Base-by-base conservation (phyloP, 192 early-diverging fungal species). In the Podila epicladia region DNA sequence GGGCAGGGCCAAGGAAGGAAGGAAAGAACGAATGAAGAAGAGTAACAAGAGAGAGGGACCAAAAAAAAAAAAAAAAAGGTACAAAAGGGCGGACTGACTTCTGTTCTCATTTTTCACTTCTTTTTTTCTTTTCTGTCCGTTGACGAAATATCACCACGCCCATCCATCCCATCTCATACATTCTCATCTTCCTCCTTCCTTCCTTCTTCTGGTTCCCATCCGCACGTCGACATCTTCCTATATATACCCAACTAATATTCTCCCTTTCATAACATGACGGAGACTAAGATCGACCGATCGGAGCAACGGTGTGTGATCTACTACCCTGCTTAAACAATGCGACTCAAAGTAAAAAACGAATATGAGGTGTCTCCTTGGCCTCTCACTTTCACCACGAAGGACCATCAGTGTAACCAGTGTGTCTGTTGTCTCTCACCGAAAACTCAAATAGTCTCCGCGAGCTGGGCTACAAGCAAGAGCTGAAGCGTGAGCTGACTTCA, bases 401-500 rank as follows among this genome's bases (percentile, higher is more conserved):
- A 24, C 53, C 41, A 45, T 24, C 53, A 24, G 8, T 9, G 0
- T 26, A 29, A 48, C n/a, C 17, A 64, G 24, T 37, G 50, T 45
- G 9, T 11, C 17, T 37, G 13, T 22, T 33, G 5, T 48, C 3
- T 51, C 33, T 2, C 53, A 3, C 17, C 0, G 53, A 26, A 53
- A 53, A 53, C 33, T 8, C 82, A 22, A 45, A 70, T 62, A 84
- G 82, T 61, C 78, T 87, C 33, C 80, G 82, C 6, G 84, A 87
- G 17, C 72, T 87, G 33, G 86, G 86, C 17, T 87, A 87, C 62
- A 85, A 85, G 53, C 86, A 87, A 64, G 85, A 87, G 48, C 71
- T 87, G 64, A 84, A 87, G 65, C 80, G 85, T 35, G 75, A 79
- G 51, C 64, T 87, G 22, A 77, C 72, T 24, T 72, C 84, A 4